Percentiles rank a stretch among this genome's conserved stretches.
These are phyloP conservation scores for Micromonas commoda DNA, from an alignment of 139 green algal genomes.

Conservation along the genomic window DNA sequence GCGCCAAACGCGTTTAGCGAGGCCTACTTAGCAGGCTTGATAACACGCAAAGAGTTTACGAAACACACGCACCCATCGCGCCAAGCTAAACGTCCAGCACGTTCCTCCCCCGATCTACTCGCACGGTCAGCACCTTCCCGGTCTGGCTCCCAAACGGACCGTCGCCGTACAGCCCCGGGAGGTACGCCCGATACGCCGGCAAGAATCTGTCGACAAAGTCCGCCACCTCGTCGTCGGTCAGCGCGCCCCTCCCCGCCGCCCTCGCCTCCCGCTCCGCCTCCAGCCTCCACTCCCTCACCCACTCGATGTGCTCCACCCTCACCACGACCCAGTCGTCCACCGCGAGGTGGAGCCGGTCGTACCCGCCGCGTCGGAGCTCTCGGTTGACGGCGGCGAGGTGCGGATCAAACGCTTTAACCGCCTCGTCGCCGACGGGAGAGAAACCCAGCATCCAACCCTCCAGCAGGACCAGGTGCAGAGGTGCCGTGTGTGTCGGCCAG, in stretches of 20 bases:
- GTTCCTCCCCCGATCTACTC: not conserved
- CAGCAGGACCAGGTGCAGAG: slow-evolving; percentile 85
- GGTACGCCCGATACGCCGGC: slow-evolving; percentile 92
- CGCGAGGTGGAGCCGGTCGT: slow-evolving; percentile 67
- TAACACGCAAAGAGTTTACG: not conserved
- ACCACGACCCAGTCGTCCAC: slow-evolving; percentile 94
- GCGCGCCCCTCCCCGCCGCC: slow-evolving; percentile 67
- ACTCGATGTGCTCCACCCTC: slow-evolving; percentile 66
- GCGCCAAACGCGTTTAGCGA: not conserved
- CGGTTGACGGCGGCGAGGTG: slow-evolving; percentile 46
- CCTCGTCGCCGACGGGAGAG: slow-evolving; percentile 36
- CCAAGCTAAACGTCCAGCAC: too few relatives aligned
- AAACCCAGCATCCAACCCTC: slow-evolving; percentile 99
- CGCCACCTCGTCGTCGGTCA: slow-evolving; percentile 74
- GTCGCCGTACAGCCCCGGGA: slow-evolving; percentile 54
- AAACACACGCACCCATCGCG: not conserved
- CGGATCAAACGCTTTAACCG: slow-evolving; percentile 42
- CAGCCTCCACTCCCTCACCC: slow-evolving; percentile 65
- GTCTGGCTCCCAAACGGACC: not conserved
- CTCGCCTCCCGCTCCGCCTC: slow-evolving; percentile 87
- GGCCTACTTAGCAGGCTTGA: not conserved
- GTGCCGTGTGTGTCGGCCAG: slow-evolving; percentile 51
- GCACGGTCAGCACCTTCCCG: not conserved
- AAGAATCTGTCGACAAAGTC: slow-evolving; percentile 94
- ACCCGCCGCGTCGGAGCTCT: slow-evolving; percentile 41